phyloP scores from a whole-genome alignment of 345 rosid genomes.

The Carallia pectinifolia region DNA sequence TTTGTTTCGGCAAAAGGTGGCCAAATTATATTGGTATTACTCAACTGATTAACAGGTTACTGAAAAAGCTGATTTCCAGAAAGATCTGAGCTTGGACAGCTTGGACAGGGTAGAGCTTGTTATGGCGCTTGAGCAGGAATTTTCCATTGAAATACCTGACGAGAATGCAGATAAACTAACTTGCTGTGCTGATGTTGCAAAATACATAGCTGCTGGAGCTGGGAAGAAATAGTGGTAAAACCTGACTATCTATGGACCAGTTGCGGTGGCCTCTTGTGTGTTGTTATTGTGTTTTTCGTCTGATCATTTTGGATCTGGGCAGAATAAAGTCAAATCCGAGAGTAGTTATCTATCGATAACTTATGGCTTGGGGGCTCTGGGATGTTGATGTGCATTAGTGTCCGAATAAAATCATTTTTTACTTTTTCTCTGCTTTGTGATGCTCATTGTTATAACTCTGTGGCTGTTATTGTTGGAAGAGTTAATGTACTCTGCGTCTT shows the following conservation, averaged over 20 bases:
- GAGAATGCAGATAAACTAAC: conserved; percentile 57
- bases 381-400: too few species aligned
- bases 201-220: conserved; percentile 39
- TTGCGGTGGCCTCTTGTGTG: not conserved
- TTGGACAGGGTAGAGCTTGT: conserved; percentile 68
- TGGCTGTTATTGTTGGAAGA: too few species aligned
- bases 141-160: conserved; percentile 61
- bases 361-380: too few species aligned
- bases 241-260: not conserved
- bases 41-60: conserved; percentile 41
- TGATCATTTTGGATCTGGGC: too few species aligned
- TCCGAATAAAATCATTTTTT: too few species aligned
- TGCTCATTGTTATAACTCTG: too few species aligned
- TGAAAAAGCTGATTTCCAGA: conserved; percentile 58
- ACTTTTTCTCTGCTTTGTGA: too few species aligned
- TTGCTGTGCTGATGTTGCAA: conserved; percentile 63
- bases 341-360: not conserved
- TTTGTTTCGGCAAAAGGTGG: not conserved
- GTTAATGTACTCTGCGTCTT: too few species aligned
- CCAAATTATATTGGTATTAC: not conserved
- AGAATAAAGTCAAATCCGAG: not conserved
- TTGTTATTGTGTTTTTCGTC: too few species aligned
- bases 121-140: conserved; percentile 69
- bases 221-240: conserved; percentile 19
- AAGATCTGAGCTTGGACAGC: conserved; percentile 61